Evolutionary conservation across 306 rosid genomes (phyloP).

Genomic region (Lupinus albus): DNA sequence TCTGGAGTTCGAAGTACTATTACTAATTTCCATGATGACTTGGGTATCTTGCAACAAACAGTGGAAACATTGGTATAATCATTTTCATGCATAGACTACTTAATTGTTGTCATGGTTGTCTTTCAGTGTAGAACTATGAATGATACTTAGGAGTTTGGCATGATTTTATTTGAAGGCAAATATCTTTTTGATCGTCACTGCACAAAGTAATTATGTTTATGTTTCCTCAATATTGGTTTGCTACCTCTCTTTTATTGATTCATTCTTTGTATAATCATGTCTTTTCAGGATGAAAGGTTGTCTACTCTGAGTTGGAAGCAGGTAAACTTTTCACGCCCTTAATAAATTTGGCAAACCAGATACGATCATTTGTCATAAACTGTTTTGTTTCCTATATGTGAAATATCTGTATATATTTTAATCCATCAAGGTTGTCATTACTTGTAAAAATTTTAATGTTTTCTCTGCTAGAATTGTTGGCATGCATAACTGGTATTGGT

Average conservation of each 20-base stretch:
- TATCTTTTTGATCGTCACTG: conserved; percentile 13
- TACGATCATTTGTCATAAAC: background rate
- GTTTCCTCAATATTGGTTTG: conserved; percentile 1
- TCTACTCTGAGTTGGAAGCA: conserved; percentile 62
- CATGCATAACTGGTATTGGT: conserved; percentile 13
- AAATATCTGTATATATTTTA: conserved; percentile 6
- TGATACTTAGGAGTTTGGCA: conserved; percentile 29
- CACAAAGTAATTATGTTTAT: background rate
- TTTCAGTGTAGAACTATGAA: conserved; percentile 22
- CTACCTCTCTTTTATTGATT: conserved; percentile 21
- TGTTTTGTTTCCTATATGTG: background rate
- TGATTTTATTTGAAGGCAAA: conserved; percentile 4
- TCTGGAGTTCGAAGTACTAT: conserved; percentile 66
- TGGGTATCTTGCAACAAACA: conserved; percentile 57
- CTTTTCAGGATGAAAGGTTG: conserved; percentile 71
- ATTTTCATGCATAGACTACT: conserved; percentile 32
- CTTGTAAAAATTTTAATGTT: background rate
- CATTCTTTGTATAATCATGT: conserved; percentile 30
- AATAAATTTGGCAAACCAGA: conserved; percentile 18
- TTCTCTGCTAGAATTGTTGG: conserved; percentile 28
- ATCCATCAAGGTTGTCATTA: background rate
- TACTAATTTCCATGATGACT: conserved; percentile 56
- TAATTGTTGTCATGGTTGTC: conserved; percentile 19
- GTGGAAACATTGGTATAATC: conserved; percentile 80
- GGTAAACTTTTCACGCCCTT: conserved; percentile 51